Conservation (phyloP, 148 eudicot species). For the Rhododendron simsii region DNA sequence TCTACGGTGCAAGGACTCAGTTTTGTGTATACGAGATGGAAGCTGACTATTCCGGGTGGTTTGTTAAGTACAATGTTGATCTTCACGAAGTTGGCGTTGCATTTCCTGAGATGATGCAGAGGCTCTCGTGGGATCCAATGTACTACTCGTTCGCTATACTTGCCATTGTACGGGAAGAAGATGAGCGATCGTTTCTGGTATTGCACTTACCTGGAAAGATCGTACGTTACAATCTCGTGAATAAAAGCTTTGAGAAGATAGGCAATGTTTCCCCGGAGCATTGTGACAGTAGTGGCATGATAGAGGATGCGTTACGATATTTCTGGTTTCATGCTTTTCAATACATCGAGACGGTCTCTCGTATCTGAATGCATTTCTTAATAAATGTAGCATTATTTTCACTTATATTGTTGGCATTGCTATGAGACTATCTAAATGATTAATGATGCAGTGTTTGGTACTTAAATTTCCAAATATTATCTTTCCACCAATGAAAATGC, state of each 20-base stretch:
- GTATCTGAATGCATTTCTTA: background rate
- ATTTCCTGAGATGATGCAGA: conserved; percentile 12
- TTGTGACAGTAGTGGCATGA: background rate
- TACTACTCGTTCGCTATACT: conserved; percentile 9
- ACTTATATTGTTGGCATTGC: background rate
- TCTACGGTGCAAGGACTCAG: background rate
- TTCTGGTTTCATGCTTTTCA: background rate
- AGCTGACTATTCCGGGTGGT: conserved; percentile 26
- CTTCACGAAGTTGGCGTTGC: background rate
- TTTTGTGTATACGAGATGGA: conserved; percentile 21
- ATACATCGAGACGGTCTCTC: background rate
- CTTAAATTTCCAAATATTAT: no score
- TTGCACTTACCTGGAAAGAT: background rate
- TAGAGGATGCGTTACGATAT: background rate
- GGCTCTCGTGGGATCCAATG: background rate
- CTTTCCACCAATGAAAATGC: background rate
- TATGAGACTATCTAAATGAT: background rate
- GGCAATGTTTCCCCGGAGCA: background rate
- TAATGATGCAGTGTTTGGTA: background rate
- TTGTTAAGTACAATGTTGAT: conserved; percentile 22
- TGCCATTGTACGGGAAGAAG: conserved; percentile 11
- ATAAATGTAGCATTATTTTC: background rate
- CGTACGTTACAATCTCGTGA: background rate
- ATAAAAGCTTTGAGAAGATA: background rate
- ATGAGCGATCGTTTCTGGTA: background rate